Base-by-base conservation (phyloP, 2,329 filamentous ascomycete genomes). In the Trichoderma sp. region DNA sequence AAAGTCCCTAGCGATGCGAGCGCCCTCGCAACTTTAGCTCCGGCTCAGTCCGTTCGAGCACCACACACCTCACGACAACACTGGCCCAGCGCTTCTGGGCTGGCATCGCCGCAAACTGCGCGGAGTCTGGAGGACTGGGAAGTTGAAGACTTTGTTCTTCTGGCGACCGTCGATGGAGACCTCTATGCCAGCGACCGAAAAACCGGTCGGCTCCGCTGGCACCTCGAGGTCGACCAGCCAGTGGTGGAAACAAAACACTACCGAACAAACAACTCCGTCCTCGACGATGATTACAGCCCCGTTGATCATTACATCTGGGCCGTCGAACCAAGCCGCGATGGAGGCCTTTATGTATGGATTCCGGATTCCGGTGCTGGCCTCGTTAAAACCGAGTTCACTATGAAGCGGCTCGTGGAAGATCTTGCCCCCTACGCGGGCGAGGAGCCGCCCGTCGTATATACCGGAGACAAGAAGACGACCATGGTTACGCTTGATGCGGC, bases 111-210 rank as follows among this genome's bases (percentile, higher is more conserved):
- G 90, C 90, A 92, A 79, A 86, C 86, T 91, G 94, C 93, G 94
- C 94, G 94, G 89, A 96, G 91, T 86, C 86, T 98, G 87, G 91
- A 94, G 88, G 94, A 97, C 84, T 98, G 94, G 94, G 93, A 97
- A 91, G 94, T 97, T 83, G 94, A 98, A 92, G 94, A 98, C 86
- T 97, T 97, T 88, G 92, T 98, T 84, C 92, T 99, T 85, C 86
- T 99, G 91, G 94, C 95, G 92, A 98, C 95, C 87, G 92, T 98
- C 88, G 94, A 98, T 86, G 95, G 95, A 86, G 92, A 93, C 79
- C 88, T 98, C 76, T 92, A 97, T 83, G 94, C 94, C 78, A 89
- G 89, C 80, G 93, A 97, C 83, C 89, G 95, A 75, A 91, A 90
- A 78, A 95, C 91, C 63, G 95, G 95, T 74, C 86, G 90, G 71